Evolutionary conservation across 1,284 basidiomycete species (phyloP), one percentile per base, ranked within the genome.

Genomic region (Vanrija sp.): DNA sequence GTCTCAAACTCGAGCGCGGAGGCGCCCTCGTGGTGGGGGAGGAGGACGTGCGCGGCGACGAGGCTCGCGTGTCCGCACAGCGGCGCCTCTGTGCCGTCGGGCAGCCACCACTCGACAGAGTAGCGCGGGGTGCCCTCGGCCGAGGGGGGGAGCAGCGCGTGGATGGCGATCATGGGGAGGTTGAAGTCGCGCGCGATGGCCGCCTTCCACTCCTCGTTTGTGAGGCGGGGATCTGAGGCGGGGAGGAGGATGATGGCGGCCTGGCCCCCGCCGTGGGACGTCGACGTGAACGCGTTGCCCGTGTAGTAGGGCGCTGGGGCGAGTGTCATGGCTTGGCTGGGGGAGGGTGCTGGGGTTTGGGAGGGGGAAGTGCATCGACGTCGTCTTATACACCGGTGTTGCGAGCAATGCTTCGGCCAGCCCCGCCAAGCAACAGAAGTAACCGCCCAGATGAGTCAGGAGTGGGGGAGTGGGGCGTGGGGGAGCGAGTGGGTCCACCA

Each of bases 31-130:
- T 66, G 65, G 18, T 64, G 51, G 0, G 49, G 44, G 20, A 46
- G 45, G 14, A 49, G 18, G 16, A 20, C 24, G 3, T 15, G n/a
- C 6, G 67, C 57, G 4, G 65, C 52, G 3, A 66, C 67, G 3
- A 67, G 47, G 8, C 64, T 66, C 9, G 64, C 66, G 50, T 69
- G 67, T 3, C 67, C 67, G 49, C 67, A 69, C 18, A 69, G 46
- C 1, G 49, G 39, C 4, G 65, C 63, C 57, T 69, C 67, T 8
- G 51, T 46, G 49, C 54, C 14, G 35, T 37, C 35, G 19, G 66
- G 64, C 7, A 66, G 66, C 24, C 59, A 66, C 67, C 67, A 69
- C 41, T 66, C 56, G 45, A 69, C 47, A 12, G 56, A 50, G 36
- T 53, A 69, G 36, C 43, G 52, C 19, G 46, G 46, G 14, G 37